Conservation (phyloP, 352 stramenopile species). For the Pythium grandisporangium region DNA sequence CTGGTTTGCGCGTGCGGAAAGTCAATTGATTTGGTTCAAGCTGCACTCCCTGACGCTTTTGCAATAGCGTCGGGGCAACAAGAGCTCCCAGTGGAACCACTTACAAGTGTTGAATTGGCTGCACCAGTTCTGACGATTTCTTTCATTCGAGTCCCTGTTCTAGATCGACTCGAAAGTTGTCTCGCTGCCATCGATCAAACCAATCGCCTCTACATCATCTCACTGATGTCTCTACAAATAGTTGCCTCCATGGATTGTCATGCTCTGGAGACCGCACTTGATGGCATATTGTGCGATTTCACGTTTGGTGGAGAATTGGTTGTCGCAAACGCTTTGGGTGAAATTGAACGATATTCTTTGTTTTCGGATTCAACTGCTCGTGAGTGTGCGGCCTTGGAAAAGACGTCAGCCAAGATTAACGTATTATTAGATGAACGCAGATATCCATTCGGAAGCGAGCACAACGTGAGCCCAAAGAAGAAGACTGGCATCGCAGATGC, state of each 20-base stretch:
- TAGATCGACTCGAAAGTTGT: constrained; percentile 46
- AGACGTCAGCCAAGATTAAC: constrained; percentile 34
- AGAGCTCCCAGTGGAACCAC: constrained; percentile 30
- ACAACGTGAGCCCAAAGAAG: constrained; percentile 29
- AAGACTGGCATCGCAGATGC: constrained; percentile 37
- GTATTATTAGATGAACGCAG: constrained; percentile 27
- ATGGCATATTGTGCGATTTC: constrained; percentile 30
- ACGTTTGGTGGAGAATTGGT: constrained; percentile 47
- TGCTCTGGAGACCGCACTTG: constrained; percentile 20
- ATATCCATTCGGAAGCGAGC: constrained; percentile 19
- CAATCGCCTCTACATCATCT: constrained; percentile 54
- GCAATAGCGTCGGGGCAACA: constrained; percentile 46
- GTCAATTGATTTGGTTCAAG: constrained; percentile 41
- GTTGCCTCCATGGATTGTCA: constrained; percentile 39
- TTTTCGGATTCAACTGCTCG: constrained; percentile 35
- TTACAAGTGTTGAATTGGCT: constrained; percentile 41
- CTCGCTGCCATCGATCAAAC: constrained; percentile 63
- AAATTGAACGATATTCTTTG: constrained; percentile 56
- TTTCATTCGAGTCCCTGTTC: constrained; percentile 44
- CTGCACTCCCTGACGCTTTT: constrained; percentile 34
- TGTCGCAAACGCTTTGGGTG: constrained; percentile 47
- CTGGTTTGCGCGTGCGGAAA: constrained; percentile 51
- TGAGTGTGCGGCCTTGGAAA: constrained; percentile 56
- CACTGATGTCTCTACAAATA: constrained; percentile 36
- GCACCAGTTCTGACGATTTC: constrained; percentile 29